Evolutionary conservation across 176 grass and related monocot species (phyloP).

Genomic region (Dendrocalamus sinicus): DNA sequence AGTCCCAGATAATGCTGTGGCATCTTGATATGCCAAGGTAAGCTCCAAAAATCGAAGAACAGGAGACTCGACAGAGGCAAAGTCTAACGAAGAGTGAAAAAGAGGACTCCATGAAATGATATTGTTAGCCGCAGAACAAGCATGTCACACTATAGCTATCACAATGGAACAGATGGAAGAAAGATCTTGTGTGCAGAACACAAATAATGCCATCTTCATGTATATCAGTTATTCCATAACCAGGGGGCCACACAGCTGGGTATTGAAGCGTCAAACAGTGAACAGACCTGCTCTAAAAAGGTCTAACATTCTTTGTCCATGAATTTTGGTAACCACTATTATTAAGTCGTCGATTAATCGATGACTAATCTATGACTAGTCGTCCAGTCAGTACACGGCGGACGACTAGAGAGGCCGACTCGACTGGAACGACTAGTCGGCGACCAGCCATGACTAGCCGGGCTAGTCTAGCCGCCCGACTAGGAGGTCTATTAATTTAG

Average conservation of each 20-base stretch:
- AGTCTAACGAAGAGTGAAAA: neutral
- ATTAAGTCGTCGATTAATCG: too few relatives aligned
- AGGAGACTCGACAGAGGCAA: neutral
- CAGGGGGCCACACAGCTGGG: neutral
- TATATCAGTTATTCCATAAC: slow-evolving; percentile 28
- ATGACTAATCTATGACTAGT: too few relatives aligned
- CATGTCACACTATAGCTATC: neutral
- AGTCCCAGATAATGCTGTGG: slow-evolving; percentile 59
- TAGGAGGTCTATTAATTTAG: too few relatives aligned
- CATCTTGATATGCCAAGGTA: slow-evolving; percentile 59
- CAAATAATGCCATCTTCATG: neutral
- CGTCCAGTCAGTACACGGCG: too few relatives aligned
- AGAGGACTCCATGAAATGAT: slow-evolving; percentile 19
- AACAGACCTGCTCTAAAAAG: neutral
- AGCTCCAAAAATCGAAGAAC: neutral
- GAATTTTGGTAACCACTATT: too few relatives aligned
- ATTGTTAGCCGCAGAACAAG: neutral
- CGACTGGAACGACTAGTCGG: too few relatives aligned
- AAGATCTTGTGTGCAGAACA: neutral
- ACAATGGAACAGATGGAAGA: neutral
- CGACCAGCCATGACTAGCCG: too few relatives aligned
- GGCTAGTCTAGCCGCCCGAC: too few relatives aligned
- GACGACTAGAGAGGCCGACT: too few relatives aligned
- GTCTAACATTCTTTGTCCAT: too few relatives aligned
- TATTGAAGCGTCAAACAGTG: slow-evolving; percentile 20